These are phyloP conservation scores for Alternaria viburni DNA, from an alignment of 2,329 filamentous ascomycete genomes.

Conservation along the genomic window DNA sequence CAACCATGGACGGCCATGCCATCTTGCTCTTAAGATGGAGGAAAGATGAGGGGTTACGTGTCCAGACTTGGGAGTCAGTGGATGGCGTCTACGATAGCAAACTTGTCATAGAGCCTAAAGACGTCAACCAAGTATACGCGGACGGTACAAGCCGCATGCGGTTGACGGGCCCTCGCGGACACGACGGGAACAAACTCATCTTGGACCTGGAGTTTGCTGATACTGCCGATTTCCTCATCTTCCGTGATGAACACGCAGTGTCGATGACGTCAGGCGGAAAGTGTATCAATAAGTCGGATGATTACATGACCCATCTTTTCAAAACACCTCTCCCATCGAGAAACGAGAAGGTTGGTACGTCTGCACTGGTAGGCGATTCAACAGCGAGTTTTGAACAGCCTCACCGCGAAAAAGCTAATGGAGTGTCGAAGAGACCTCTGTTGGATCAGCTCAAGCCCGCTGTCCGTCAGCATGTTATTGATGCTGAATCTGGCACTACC, in stretches of 20 bases:
- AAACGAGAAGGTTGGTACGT: slow-evolving; percentile 17
- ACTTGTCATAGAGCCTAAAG: slow-evolving; percentile 9
- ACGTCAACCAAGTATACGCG: slow-evolving; percentile 16
- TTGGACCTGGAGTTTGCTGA: slow-evolving; percentile 34
- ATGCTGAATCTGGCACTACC: neutral
- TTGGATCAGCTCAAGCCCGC: neutral
- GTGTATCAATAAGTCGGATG: neutral
- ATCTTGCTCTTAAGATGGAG: slow-evolving; percentile 2
- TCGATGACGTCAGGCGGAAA: neutral
- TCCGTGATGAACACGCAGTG: slow-evolving; percentile 9
- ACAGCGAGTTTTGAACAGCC: neutral
- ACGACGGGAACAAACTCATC: slow-evolving; percentile 10
- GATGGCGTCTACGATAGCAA: neutral
- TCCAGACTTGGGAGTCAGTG: neutral
- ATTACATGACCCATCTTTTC: slow-evolving; percentile 22
- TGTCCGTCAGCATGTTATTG: neutral
- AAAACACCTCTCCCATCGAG: slow-evolving; percentile 6
- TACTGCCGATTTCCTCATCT: slow-evolving; percentile 8
- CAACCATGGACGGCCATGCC: neutral
- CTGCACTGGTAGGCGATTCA: slow-evolving; percentile 1
- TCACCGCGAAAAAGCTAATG: neutral
- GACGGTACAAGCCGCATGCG: slow-evolving; percentile 29
- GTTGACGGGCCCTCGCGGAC: slow-evolving; percentile 17
- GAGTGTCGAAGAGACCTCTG: neutral
- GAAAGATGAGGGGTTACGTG: neutral